Base-by-base conservation (phyloP, 1,139 yeast species). In the Blastobotrys arbuscula region DNA sequence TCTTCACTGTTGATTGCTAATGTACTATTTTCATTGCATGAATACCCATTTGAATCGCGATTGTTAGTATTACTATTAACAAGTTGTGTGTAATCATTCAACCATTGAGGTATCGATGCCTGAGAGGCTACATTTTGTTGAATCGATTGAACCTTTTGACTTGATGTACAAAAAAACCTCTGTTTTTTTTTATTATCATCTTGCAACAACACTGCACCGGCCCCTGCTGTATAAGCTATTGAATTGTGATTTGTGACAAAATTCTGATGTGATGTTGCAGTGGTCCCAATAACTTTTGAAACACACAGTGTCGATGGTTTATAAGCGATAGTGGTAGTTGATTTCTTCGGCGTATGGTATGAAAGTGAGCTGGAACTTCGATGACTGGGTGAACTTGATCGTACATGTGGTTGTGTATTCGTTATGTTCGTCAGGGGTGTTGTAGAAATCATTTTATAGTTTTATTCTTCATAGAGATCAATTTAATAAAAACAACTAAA, bases 141-240 rank as follows among this genome's bases (percentile, higher is more conserved):
- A 28, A 49, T 41, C 2, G 49, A 28, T 26, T 55, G 57, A 4
- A 58, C 53, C 38, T 55, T 40, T 38, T 46, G 45, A 7, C 59
- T 48, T n/a, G 60, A 53, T 19, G 63, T 56, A 42, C 63, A 59
- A 37, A 48, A 61, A 49, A 60, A 59, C 41, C 59, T 20, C 10
- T 33, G 30, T 13, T 19, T 18, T 9, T 52, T 13, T 12, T 42
- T 30, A 23, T 42, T 35, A 16, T 42, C 43, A 35, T 5, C 42
- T 13, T 20, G 28, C 19, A 34, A 30, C 3, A 79, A 78, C 3
- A 81, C 83, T 0, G 80, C 85, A 0, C 87, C 87, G 6, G 85
- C 84, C 44, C 87, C 81, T 3, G 84, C 84, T 1, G 79, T 73
- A 56, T 81, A 81, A 0, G 82, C 86, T 13, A 82, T 57, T 5